Conservation (phyloP, 192 early-diverging fungal genomes). For the Piromyces sp. region DNA sequence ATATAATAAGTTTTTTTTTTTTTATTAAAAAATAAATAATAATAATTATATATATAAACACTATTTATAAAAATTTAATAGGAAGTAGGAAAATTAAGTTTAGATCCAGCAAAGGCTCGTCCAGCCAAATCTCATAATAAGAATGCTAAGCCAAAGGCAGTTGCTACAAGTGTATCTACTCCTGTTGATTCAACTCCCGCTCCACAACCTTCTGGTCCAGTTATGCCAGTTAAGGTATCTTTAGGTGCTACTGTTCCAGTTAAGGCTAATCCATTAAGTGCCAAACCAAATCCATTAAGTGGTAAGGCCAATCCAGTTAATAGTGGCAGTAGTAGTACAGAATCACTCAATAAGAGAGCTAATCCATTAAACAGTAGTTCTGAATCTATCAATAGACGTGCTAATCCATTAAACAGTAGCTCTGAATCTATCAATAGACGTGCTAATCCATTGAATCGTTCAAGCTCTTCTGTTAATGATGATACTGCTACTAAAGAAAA, state of each 20-base stretch:
- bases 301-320: neutral
- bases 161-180: neutral
- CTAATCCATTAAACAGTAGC: neutral
- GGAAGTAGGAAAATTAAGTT: neutral
- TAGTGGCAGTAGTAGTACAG: neutral
- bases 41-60: too few relatives aligned
- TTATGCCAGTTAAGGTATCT: neutral
- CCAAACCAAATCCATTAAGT: neutral
- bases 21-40: too few relatives aligned
- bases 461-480: neutral
- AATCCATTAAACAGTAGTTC: neutral
- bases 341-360: neutral
- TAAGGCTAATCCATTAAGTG: neutral
- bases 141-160: neutral
- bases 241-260: neutral
- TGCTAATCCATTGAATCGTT: neutral
- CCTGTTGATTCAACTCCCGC: neutral
- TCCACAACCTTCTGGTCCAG: neutral
- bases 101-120: neutral
- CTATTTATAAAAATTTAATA: too few relatives aligned
- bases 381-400: neutral
- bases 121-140: neutral
- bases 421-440: neutral
- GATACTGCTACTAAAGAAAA: neutral
- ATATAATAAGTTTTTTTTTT: too few relatives aligned